These are phyloP conservation scores for Komagataella kurtzmanii DNA, from an alignment of 805 yeast genomes.

Conservation along the genomic window DNA sequence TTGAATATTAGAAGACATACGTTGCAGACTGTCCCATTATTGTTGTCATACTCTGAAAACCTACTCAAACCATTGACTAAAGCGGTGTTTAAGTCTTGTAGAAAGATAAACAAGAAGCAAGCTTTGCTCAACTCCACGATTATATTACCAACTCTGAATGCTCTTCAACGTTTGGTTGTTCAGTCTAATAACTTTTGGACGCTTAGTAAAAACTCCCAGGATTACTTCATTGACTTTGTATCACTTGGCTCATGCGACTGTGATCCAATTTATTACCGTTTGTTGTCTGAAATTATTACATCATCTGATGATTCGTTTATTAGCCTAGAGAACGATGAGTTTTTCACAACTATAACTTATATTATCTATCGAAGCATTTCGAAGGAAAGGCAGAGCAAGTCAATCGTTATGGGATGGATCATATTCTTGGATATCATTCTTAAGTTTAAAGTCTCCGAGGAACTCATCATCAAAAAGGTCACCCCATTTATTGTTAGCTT, in stretches of 20 bases:
- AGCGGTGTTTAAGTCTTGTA: conserved; percentile 28
- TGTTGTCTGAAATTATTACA: conserved; percentile 10
- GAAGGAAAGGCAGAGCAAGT: background rate
- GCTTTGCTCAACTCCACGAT: conserved; percentile 29
- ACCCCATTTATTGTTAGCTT: background rate
- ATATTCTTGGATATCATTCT: background rate
- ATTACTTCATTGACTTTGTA: conserved; percentile 31
- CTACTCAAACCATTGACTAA: conserved; percentile 29
- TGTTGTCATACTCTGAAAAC: conserved; percentile 12
- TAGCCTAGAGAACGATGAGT: conserved; percentile 10
- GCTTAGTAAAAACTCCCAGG: conserved; percentile 28
- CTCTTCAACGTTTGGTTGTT: conserved; percentile 30
- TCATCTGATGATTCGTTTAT: conserved; percentile 4
- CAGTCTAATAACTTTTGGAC: conserved; percentile 39
- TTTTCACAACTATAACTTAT: background rate
- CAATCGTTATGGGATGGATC: background rate
- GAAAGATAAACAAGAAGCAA: conserved; percentile 17
- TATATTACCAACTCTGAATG: conserved; percentile 33
- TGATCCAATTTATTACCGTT: conserved; percentile 31
- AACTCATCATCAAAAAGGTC: background rate
- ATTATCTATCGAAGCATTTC: background rate
- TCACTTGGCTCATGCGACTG: conserved; percentile 42
- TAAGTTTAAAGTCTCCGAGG: background rate
- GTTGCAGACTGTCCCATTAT: conserved; percentile 19
- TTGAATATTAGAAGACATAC: conserved; percentile 27